phyloP scores from a whole-genome alignment of 805 yeast species.

The Metschnikowia rubicola region DNA sequence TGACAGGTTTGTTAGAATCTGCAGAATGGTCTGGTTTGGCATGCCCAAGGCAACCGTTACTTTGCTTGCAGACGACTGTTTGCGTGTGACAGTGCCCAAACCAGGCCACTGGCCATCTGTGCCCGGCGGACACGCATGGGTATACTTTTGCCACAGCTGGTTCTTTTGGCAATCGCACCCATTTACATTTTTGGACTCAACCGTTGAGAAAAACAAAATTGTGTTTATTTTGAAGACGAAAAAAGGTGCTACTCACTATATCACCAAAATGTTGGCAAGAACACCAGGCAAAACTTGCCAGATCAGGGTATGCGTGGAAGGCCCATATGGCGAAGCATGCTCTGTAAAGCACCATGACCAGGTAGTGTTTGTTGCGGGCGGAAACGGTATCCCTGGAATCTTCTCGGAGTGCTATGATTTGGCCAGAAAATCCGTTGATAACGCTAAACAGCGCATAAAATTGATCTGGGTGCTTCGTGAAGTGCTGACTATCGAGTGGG shows the following conservation, averaged over 20 bases:
- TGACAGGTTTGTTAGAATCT: constrained; percentile 31
- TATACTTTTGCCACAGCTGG: constrained; percentile 31
- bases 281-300: constrained; percentile 27
- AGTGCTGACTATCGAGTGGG: constrained; percentile 11
- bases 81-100: constrained; percentile 33
- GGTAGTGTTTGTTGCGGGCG: constrained; percentile 65
- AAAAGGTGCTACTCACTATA: constrained; percentile 35
- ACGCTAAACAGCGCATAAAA: constrained; percentile 13
- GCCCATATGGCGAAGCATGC: constrained; percentile 63
- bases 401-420: constrained; percentile 37
- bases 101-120: constrained; percentile 35
- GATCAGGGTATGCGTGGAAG: constrained; percentile 48
- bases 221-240: constrained; percentile 35
- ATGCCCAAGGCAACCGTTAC: constrained; percentile 30
- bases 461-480: constrained; percentile 19
- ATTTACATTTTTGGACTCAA: constrained; percentile 31
- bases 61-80: constrained; percentile 34
- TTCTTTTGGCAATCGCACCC: constrained; percentile 46
- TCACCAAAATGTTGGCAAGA: constrained; percentile 26
- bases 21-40: constrained; percentile 31
- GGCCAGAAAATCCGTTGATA: constrained; percentile 20
- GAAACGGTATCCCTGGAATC: constrained; percentile 71
- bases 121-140: constrained; percentile 42
- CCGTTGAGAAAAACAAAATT: constrained; percentile 19
- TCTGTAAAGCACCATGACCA: constrained; percentile 49